Evolutionary conservation across 306 rosid genomes (phyloP).

Genomic region (Macrotyloma uniflorum): DNA sequence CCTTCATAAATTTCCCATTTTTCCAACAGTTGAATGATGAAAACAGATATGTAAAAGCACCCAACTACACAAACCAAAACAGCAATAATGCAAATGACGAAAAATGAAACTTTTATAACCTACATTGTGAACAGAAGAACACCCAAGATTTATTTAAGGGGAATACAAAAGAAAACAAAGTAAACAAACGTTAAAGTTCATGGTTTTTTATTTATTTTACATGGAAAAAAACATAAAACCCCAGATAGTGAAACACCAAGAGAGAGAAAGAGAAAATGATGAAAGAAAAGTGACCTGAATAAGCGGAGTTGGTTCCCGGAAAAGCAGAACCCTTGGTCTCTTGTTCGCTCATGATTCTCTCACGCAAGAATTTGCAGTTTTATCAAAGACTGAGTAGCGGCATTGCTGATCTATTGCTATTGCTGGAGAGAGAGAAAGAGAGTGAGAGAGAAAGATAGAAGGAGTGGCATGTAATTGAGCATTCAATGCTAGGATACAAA

Average conservation of each 20-base stretch:
- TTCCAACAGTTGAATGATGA: slow-evolving; percentile 5
- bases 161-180: slow-evolving; percentile 18
- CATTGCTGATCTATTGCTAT: slow-evolving; percentile 6
- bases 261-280: background rate
- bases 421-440: slow-evolving; percentile 13
- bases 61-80: slow-evolving; percentile 15
- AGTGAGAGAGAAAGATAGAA: background rate
- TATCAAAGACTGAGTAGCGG: slow-evolving; percentile 31
- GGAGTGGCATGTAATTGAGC: slow-evolving; percentile 39
- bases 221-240: background rate
- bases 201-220: background rate
- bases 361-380: slow-evolving; percentile 23
- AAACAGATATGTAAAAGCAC: slow-evolving; percentile 10
- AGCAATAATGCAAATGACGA: slow-evolving; percentile 12
- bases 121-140: slow-evolving; percentile 44
- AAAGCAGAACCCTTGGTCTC: slow-evolving; percentile 43
- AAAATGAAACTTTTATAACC: slow-evolving; percentile 13
- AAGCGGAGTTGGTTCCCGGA: slow-evolving; percentile 49
- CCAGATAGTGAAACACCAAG: background rate
- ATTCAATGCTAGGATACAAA: slow-evolving; percentile 31
- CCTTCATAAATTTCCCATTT: background rate
- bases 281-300: slow-evolving; percentile 48
- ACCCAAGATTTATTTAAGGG: slow-evolving; percentile 23
- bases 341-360: slow-evolving; percentile 52
- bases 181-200: background rate